phyloP scores from a whole-genome alignment of 768 basidiomycete species.

The Calocera cornea region DNA sequence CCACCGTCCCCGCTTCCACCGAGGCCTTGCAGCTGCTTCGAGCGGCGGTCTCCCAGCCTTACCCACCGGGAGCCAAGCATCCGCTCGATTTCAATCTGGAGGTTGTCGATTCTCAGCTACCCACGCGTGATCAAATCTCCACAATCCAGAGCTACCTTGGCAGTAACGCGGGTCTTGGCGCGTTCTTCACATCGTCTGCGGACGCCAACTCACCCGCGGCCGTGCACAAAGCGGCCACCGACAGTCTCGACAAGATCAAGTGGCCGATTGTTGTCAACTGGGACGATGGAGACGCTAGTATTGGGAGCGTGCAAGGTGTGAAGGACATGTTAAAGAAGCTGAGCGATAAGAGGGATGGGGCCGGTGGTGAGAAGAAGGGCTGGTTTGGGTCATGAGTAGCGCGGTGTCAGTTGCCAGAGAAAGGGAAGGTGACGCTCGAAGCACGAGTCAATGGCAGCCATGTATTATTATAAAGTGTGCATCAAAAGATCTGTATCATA shows the following conservation, averaged over 20 bases:
- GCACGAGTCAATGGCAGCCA: no score
- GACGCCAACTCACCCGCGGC: conserved; percentile 31
- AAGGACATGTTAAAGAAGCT: conserved; percentile 49
- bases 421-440: no score
- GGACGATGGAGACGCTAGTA: conserved; percentile 46
- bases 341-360: conserved; percentile 50
- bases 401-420: no score
- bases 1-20: conserved; percentile 49
- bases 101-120: conserved; percentile 49
- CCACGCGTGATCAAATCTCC: conserved; percentile 52
- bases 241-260: conserved; percentile 48
- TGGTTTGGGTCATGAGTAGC: no score
- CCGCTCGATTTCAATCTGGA: conserved; percentile 61
- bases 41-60: conserved; percentile 44
- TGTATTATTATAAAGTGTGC: no score
- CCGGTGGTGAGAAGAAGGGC: conserved; percentile 25
- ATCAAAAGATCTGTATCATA: background rate
- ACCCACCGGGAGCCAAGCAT: conserved; percentile 37
- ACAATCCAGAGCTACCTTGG: conserved; percentile 51
- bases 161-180: conserved; percentile 42
- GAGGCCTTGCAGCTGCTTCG: conserved; percentile 48
- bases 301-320: conserved; percentile 62
- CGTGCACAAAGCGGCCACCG: conserved; percentile 37
- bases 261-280: conserved; percentile 78
- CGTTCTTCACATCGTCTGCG: conserved; percentile 38